A percentile compares a stretch with the other conserved stretches of the same genome.
Evolutionary conservation across 169 alveolate species (phyloP).

Genomic region (Eimeria praecox): DNA sequence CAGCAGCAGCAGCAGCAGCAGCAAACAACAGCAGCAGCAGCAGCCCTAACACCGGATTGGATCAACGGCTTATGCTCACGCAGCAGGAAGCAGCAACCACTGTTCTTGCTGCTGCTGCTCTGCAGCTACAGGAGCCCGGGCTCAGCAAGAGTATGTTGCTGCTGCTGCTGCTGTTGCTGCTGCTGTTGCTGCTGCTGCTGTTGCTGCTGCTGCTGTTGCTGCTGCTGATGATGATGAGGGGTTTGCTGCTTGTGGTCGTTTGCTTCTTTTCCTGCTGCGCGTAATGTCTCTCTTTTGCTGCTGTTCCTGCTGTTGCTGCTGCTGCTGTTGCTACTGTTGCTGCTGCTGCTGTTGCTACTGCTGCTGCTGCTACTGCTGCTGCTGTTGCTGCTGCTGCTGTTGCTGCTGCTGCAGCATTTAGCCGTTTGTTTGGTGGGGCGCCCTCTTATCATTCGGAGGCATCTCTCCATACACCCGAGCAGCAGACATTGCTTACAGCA

Average conservation of each 20-base stretch:
- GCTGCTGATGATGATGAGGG: background rate
- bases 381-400: conserved; percentile 23
- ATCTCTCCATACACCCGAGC: conserved; percentile 33
- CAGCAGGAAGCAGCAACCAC: conserved; percentile 34
- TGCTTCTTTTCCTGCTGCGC: too few species aligned
- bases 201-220: conserved; percentile 29
- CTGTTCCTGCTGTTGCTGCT: conserved; percentile 1
- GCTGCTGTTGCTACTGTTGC: background rate
- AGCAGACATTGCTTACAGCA: conserved; percentile 31
- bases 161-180: background rate
- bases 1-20: conserved; percentile 11
- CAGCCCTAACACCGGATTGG: conserved; percentile 1
- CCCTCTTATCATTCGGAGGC: conserved; percentile 29
- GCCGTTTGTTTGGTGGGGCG: background rate
- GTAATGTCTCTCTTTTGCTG: too few species aligned
- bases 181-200: background rate
- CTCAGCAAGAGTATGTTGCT: background rate
- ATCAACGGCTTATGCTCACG: background rate
- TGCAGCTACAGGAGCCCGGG: conserved; percentile 48
- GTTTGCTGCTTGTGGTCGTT: too few species aligned
- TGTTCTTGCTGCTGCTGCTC: conserved; percentile 55
- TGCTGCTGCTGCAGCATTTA: conserved; percentile 55
- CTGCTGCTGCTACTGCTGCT: background rate
- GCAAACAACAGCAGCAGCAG: conserved; percentile 47
- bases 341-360: conserved; percentile 22